Base-by-base conservation (phyloP, 495 filamentous ascomycete species). In the Neurospora hispaniola region DNA sequence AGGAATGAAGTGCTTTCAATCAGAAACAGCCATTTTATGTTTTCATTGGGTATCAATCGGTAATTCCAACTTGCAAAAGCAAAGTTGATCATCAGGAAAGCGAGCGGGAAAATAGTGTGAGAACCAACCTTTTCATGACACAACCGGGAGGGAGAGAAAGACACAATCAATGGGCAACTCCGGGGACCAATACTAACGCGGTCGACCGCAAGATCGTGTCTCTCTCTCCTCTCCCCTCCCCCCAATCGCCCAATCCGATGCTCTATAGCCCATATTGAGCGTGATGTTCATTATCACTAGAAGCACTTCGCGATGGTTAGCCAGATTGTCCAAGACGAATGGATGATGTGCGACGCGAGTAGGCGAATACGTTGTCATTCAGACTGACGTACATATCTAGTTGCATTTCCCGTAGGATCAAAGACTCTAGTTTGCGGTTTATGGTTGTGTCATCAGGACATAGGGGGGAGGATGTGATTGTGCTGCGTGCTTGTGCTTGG, bases 351-450 rank as follows among this genome's bases (percentile, higher is more conserved):
- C 14, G 23, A 38, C 54, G 54, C 54, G 54, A 66, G 23, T 35
- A 38, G 20, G 54, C 27, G 1, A 14, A 35, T 35, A 66, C 54
- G 54, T 66, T 66, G 54, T 66, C 80, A 79, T 87, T 98, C 95
- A 98, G 95, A 94, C 95, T 98, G 95, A 98, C 95, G 95, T 98
- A 90, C 93, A 93, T 91, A 89, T 85, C 79, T 82, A 91, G 91
- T 95, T 97, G 95, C 96, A 97, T 93, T 48, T 89, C 91, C 91
- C 86, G 86, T 81, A 71, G 93, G 79, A 92, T 98, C 95, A 98
- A 98, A 98, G 95, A 98, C 95, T 98, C 95, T 98, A 98, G 95
- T 98, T 98, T 94, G 93, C 89, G 91, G 94, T 95, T 92, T 94
- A 88, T 66, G 89, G 87, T 80, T 69, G 73, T 88, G 83, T 88